Evolutionary conservation across 2,329 filamentous ascomycete species (phyloP).

Genomic region (Xenosphaeropsis pyriputrescens): DNA sequence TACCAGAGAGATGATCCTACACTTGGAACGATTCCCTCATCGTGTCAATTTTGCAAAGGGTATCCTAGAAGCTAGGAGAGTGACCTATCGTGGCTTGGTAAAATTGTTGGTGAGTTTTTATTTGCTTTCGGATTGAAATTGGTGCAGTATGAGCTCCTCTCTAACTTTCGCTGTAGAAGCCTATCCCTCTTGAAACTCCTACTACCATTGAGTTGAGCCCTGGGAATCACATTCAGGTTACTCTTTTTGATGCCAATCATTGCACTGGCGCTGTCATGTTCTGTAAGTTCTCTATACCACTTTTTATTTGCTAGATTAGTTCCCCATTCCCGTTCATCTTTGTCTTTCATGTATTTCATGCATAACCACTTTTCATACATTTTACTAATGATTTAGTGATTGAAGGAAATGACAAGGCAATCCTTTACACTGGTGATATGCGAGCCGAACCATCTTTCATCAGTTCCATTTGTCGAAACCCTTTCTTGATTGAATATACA

Average conservation of each 20-base stretch:
- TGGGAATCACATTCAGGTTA: slow-evolving; percentile 58
- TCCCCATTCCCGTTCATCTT: no score
- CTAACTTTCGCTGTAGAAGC: slow-evolving; percentile 33
- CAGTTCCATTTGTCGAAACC: slow-evolving; percentile 54
- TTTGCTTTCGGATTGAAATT: no score
- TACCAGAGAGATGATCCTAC: slow-evolving; percentile 66
- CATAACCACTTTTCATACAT: neutral
- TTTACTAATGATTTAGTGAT: slow-evolving; percentile 34
- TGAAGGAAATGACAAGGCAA: slow-evolving; percentile 54
- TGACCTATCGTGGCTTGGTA: slow-evolving; percentile 63
- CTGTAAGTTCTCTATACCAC: slow-evolving; percentile 26
- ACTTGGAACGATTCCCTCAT: slow-evolving; percentile 64
- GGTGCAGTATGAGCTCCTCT: no score
- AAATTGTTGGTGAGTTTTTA: slow-evolving; percentile 33
- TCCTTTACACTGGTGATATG: slow-evolving; percentile 83
- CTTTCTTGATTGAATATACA: slow-evolving; percentile 61
- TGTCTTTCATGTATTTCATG: no score
- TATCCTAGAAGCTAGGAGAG: slow-evolving; percentile 57
- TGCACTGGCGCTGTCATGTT: slow-evolving; percentile 90
- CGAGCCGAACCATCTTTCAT: slow-evolving; percentile 82
- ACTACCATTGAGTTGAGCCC: slow-evolving; percentile 61
- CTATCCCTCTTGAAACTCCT: slow-evolving; percentile 70
- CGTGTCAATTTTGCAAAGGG: slow-evolving; percentile 70
- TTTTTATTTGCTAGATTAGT: no score
- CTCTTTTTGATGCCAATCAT: slow-evolving; percentile 82